Base-by-base conservation (phyloP, 768 basidiomycete genomes). In the Polyporus arcularius region DNA sequence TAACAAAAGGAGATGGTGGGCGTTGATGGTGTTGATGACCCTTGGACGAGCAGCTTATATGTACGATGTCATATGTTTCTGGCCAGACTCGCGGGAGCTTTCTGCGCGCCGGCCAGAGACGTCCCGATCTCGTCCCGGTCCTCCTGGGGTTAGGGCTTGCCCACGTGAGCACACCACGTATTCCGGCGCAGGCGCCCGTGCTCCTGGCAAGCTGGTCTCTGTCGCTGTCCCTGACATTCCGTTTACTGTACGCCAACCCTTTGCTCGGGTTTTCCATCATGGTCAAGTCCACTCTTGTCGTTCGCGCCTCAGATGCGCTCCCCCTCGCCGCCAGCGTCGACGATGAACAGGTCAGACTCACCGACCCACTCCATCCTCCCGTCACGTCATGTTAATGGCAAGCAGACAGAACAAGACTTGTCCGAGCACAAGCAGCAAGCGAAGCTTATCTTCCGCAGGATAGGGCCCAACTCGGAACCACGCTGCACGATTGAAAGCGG, bases 401-500 rank as follows among this genome's bases (percentile, higher is more conserved):
- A 58, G 43, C 40, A 98, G 96, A 97, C 94, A 65, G 96, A 98
- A 75, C 89, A 91, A 71, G 82, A 89, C 57, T 79, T 99, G 42
- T 93, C 95, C 71, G 97, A 98, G 76, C 94, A 98, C 80, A 99
- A 99, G 73, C 96, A 98, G 67, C 96, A 99, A 73, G 87, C 96
- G 35, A 99, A 99, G 74, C 83, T 99, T 67, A 89, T 99, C 68
- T 98, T 98, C 73, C 85, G 96, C 61, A 87, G 97, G 41, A 88
- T 99, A 70, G 93, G 92, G 30, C 86, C 94, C 47, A 95, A 98
- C 74, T 88, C 92, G 21, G 97, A 99, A 73, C 94, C 96, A 9
- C 85, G 91, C 39, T 98, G 97, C 74, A 97, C 94, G 4, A 98
- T 99, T 67, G 97, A 99, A 73, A 94, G 92, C 61, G 96, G 94